Base-by-base conservation (phyloP, 2,329 filamentous ascomycete genomes). In the Pleurostoma richardsiae region DNA sequence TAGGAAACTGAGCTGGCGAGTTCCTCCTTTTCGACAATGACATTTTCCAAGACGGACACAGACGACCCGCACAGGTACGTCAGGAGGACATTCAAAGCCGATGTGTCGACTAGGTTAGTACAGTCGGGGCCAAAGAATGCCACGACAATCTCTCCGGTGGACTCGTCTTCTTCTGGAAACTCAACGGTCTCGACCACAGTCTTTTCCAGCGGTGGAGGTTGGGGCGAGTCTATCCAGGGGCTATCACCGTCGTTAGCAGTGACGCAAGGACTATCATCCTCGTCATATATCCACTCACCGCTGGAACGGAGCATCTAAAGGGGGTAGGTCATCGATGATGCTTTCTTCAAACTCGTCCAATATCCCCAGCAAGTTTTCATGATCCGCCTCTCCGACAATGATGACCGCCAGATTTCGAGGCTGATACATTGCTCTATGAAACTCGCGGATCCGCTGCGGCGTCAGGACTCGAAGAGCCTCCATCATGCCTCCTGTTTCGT, bases 401-500 rank as follows among this genome's bases (percentile, higher is more conserved):
- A 96, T 80, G 29, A 99, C 71, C 53, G 91, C 95, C 49, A 99
- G 73, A 59, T 99, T 99, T 63, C 91, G 92, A 3, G 94, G 94
- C 63, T 97, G 92, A 61, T 99, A 99, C 92, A 99, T 97, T 53
- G 91, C 88, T 52, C 84, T 84, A 65, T 99, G 94, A 59, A 97
- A 99, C 49, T 85, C 82, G n/a, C 94, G 85, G 54, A 99, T 99
- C 38, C 90, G 84, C 44, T 96, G 87, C 2, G 90, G 83, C 0
- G 90, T 94, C 41, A 99, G 72, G 3, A 90, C 83, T 39, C 94
- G 84, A 43, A 99, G 76, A 31, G 90, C 86, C 57, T 96, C 89
- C 72, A 95, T 95, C 85, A 96, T 90, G 10, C 94, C 94, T 10
- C 94, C 94, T n/a, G 94, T 99, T 68, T 99, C 94, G 57, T 96